A percentile compares a stretch with the other conserved stretches of the same genome.
phyloP scores from a whole-genome alignment of 768 basidiomycete species.

The Mrakia frigida region DNA sequence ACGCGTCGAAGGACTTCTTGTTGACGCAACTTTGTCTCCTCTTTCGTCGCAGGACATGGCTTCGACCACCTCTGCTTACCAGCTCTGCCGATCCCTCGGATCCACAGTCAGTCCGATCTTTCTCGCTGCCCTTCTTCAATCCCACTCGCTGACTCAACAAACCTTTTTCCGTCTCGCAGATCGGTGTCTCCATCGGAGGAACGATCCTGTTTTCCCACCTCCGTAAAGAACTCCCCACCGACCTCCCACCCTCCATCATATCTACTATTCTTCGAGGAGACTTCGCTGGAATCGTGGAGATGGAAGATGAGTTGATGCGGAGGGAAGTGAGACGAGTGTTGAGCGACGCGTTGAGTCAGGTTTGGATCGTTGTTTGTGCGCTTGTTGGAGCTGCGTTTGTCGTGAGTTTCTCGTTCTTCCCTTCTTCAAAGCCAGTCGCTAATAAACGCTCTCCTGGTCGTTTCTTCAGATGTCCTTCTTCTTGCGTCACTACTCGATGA shows the following conservation, averaged over 20 bases:
- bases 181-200: constrained; percentile 10
- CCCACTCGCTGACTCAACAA: not conserved
- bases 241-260: not conserved
- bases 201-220: constrained; percentile 13
- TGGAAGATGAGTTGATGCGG: not conserved
- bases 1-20: not conserved
- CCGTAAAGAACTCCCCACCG: not conserved
- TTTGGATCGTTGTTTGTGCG: constrained; percentile 15
- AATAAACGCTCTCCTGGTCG: not conserved
- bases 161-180: not conserved
- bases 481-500: constrained; percentile 14
- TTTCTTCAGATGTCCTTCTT: not conserved
- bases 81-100: not conserved
- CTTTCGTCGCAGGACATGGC: constrained; percentile 4
- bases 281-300: not conserved
- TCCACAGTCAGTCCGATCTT: not conserved
- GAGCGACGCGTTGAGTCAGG: not conserved
- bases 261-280: not conserved
- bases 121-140: not conserved
- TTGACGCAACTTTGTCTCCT: not conserved
- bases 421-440: no score
- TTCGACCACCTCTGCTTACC: not conserved
- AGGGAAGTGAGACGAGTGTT: not conserved
- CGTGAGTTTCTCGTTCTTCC: not conserved
- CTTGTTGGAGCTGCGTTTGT: not conserved